A percentile compares a stretch with the other conserved stretches of the same genome.
phyloP scores from a whole-genome alignment of 176 grass and related monocot genomes.

The Elymus sibiricus region DNA sequence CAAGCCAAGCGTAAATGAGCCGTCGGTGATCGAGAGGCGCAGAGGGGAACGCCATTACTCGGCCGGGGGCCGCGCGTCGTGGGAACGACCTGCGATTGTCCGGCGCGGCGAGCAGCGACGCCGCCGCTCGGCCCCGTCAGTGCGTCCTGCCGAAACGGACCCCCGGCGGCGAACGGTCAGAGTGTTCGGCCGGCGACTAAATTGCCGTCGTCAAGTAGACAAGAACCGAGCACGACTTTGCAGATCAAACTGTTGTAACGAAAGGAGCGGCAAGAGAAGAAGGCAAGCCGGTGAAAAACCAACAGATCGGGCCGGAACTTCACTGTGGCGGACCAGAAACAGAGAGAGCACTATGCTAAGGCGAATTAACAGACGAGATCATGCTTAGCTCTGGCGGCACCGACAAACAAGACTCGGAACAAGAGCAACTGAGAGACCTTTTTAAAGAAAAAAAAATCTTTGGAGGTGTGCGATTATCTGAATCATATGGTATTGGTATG shows the following conservation, averaged over 20 bases:
- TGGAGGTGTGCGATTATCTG: too few relatives aligned
- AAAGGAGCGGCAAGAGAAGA: too few relatives aligned
- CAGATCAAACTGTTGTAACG: neutral
- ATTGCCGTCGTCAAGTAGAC: too few relatives aligned
- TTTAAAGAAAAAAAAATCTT: too few relatives aligned
- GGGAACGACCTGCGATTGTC: neutral
- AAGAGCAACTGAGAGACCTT: too few relatives aligned
- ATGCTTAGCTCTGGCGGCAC: neutral
- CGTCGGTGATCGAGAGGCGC: neutral
- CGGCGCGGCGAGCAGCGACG: neutral
- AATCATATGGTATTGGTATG: too few relatives aligned
- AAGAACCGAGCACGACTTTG: neutral
- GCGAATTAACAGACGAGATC: neutral
- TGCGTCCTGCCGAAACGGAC: neutral
- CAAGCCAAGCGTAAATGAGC: neutral
- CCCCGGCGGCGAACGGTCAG: too few relatives aligned
- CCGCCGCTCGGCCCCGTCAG: neutral
- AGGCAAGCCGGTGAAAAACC: neutral
- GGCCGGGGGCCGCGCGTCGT: neutral
- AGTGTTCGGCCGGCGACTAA: too few relatives aligned
- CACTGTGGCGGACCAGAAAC: neutral
- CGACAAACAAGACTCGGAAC: neutral
- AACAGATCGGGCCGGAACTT: neutral
- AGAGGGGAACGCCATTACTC: neutral
- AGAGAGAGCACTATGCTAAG: neutral